Evolutionary conservation across 768 basidiomycete genomes (phyloP), one percentile per base, ranked within the genome.

Genomic region (Tulasnella sp.): DNA sequence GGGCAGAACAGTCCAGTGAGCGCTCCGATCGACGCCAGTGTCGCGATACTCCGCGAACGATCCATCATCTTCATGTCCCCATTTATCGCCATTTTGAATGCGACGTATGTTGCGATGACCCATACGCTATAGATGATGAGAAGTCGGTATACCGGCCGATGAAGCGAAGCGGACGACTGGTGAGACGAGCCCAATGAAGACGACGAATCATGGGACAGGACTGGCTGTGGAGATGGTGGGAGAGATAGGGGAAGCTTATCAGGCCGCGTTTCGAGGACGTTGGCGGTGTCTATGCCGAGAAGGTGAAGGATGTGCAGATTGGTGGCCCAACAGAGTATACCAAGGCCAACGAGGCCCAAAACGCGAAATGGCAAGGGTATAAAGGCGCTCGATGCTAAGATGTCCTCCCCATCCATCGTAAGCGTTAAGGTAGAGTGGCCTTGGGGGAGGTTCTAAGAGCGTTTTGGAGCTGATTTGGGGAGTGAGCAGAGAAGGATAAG

Each of bases 291-390:
- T 42, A 98, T 72, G 21, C 86, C 84, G 15, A 85, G 73, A 10
- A 76, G 64, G 63, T 84, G 75, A 48, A 98, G 81, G 50, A 87
- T 80, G 70, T 98, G 93, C 5, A 98, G 72, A 70, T 98, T 99
- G 31, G 84, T 82, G 0, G 92, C 92, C 92, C 94, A 99, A 62
- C 84, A 84, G 3, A 94, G 73, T 57, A 92, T 79, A 10, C 90
- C 92, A 31, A 89, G 65, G 19, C 87, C 85, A 55, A 81, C 75
- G 60, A 96, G 77, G 64, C 80, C 78, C 60, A 96, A 78, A 24
- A 91, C 89, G 62, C 96, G 87, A 69, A 92, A 97, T 0, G 96
- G 94, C 0, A 99, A 78, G 10, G 96, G 94, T 68, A 94, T 29
- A 22, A 59, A 59, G 21, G 54, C 54, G 54, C 34, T 42, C 42